These are phyloP conservation scores for Castanea crenata DNA, from an alignment of 306 rosid species.

Conservation along the genomic window DNA sequence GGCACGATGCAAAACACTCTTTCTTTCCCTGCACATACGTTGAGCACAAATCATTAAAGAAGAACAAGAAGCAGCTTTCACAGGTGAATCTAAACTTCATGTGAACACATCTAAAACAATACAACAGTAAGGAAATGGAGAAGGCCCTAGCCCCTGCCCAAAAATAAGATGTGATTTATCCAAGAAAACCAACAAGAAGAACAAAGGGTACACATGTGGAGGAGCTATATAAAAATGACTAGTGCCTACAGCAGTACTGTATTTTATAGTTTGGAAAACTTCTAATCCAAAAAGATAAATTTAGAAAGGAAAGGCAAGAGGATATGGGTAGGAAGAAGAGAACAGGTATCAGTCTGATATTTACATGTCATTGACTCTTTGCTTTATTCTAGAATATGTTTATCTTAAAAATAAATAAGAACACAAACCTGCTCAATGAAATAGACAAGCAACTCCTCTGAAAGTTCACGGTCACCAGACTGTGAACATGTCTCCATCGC, in stretches of 20 bases:
- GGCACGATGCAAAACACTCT: constrained; percentile 97
- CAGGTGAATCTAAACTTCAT: background rate
- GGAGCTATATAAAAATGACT: background rate
- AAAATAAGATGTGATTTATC: constrained; percentile 22
- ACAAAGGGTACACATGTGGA: too few relatives aligned
- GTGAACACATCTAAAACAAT: background rate
- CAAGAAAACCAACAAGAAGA: background rate
- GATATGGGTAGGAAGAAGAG: background rate
- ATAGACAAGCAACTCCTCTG: constrained; percentile 93
- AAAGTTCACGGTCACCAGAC: constrained; percentile 98
- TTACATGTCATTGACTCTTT: background rate
- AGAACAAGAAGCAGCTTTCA: background rate
- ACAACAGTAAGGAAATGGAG: background rate
- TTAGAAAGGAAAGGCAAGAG: background rate
- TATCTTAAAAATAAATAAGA: background rate
- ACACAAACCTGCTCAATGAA: background rate
- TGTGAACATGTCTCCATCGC: constrained; percentile 99
- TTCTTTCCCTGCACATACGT: constrained; percentile 80
- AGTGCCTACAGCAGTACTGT: background rate
- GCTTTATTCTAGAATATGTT: background rate
- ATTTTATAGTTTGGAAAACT: background rate
- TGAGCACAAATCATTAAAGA: background rate
- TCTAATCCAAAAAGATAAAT: background rate
- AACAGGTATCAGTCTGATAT: background rate
- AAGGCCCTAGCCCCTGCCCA: too few relatives aligned